These are phyloP conservation scores for Astrothelium subdiscretum DNA, from an alignment of 495 filamentous ascomycete genomes.

Conservation along the genomic window DNA sequence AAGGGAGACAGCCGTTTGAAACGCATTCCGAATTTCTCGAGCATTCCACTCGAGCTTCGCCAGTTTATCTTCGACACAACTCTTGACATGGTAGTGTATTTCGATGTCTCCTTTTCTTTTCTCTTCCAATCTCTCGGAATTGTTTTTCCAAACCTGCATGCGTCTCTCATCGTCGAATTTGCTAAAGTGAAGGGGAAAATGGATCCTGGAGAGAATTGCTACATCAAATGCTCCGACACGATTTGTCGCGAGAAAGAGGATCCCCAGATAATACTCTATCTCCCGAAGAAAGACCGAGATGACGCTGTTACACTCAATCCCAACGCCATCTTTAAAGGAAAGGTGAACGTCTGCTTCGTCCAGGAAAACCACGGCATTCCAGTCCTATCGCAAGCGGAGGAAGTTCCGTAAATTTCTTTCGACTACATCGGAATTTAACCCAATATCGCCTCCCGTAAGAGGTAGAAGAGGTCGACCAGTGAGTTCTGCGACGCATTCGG, in stretches of 20 bases:
- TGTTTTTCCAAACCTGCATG: slow-evolving; percentile 13
- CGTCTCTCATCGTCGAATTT: slow-evolving; percentile 5
- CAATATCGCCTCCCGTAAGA: slow-evolving; percentile 3
- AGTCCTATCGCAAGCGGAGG: neutral
- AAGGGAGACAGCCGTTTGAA: slow-evolving; percentile 16
- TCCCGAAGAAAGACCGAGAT: neutral
- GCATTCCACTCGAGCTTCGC: slow-evolving; percentile 16
- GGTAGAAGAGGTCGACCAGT: neutral
- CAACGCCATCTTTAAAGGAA: neutral
- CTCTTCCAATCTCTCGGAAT: slow-evolving; percentile 16
- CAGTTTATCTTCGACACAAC: slow-evolving; percentile 4
- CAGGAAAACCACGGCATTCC: neutral
- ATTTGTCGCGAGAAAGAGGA: slow-evolving; percentile 24
- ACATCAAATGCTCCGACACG: slow-evolving; percentile 19
- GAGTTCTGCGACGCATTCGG: slow-evolving; percentile 3
- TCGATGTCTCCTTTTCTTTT: slow-evolving; percentile 10
- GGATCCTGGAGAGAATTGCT: slow-evolving; percentile 21
- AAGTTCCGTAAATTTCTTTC: neutral
- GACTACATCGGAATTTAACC: slow-evolving; percentile 46
- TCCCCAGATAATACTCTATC: slow-evolving; percentile 26
- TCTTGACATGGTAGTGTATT: neutral
- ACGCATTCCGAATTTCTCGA: slow-evolving; percentile 19
- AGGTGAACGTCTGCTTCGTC: neutral
- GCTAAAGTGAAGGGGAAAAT: slow-evolving; percentile 4
- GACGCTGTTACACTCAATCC: neutral